phyloP scores from a whole-genome alignment of 2,329 filamentous ascomycete species.

The Onygenales sp. region DNA sequence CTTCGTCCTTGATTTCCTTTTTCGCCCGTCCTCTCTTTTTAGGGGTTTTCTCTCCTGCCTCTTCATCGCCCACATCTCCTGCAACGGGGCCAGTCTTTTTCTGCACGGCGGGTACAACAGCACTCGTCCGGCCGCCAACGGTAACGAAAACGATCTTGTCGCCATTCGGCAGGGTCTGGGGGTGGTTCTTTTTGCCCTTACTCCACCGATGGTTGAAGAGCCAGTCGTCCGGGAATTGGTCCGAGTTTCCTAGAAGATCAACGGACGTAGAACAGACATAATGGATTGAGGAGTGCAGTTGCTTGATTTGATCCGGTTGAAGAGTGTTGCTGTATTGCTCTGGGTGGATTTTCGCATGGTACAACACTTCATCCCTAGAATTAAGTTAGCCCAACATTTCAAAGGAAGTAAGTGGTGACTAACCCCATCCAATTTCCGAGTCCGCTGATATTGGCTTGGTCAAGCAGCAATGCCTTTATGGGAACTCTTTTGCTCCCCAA shows the following conservation, averaged over 20 bases:
- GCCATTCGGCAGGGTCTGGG: conserved; percentile 65
- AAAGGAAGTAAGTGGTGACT: conserved; percentile 15
- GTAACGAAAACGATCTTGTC: conserved; percentile 78
- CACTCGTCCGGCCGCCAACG: conserved; percentile 85
- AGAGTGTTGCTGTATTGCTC: conserved; percentile 89
- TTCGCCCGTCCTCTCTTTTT: conserved; percentile 24
- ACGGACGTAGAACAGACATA: conserved; percentile 74
- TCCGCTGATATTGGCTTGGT: conserved; percentile 81
- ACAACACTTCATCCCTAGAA: conserved; percentile 72
- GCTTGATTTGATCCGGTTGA: conserved; percentile 57
- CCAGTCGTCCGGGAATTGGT: conserved; percentile 79
- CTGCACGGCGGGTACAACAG: conserved; percentile 74
- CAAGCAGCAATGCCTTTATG: conserved; percentile 77
- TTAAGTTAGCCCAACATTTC: neutral
- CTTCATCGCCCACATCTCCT: conserved; percentile 38
- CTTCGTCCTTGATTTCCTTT: conserved; percentile 13
- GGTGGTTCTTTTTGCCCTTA: conserved; percentile 67
- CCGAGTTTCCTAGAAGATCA: conserved; percentile 69
- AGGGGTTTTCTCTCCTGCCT: conserved; percentile 14
- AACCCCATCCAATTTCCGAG: conserved; percentile 93
- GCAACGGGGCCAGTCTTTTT: conserved; percentile 63
- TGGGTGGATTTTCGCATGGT: conserved; percentile 78
- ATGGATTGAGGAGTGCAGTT: conserved; percentile 62
- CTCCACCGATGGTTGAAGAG: conserved; percentile 82
- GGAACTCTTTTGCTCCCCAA: conserved; percentile 70